Percentiles rank a stretch among this genome's conserved stretches.
Conservation (phyloP, 2,329 filamentous ascomycete genomes). For the Lithohypha guttulata region DNA sequence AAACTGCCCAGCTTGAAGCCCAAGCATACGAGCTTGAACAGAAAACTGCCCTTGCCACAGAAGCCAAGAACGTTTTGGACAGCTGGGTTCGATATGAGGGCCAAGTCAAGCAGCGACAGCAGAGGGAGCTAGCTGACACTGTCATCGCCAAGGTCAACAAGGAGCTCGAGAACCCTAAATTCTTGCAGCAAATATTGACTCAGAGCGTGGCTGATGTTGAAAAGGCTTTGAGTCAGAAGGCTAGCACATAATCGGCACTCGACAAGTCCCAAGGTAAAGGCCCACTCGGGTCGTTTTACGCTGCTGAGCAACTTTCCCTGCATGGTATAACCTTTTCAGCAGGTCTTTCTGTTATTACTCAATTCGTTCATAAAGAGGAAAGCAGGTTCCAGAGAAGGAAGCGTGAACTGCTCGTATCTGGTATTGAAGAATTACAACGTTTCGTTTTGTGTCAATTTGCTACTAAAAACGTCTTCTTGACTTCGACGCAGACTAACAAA, state of each 20-base stretch:
- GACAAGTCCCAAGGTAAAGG: no score
- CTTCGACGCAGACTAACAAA: no score
- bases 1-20: constrained; percentile 93
- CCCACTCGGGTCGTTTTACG: no score
- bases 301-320: no score
- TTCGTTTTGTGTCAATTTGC: no score
- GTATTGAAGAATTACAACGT: constrained; percentile 1
- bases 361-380: no score
- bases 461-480: no score
- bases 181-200: constrained; percentile 92
- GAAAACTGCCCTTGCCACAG: constrained; percentile 77
- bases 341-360: no score
- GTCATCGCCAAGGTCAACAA: constrained; percentile 97
- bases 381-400: background rate
- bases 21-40: constrained; percentile 97
- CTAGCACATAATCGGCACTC: no score
- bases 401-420: background rate
- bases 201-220: constrained; percentile 94
- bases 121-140: constrained; percentile 84
- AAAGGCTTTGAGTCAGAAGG: constrained; percentile 33
- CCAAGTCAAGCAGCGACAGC: constrained; percentile 98
- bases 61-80: constrained; percentile 92
- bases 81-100: constrained; percentile 98
- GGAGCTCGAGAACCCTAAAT: constrained; percentile 96
- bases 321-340: no score